Evolutionary conservation across 176 grass and related monocot species (phyloP).

Genomic region (Poa annua): DNA sequence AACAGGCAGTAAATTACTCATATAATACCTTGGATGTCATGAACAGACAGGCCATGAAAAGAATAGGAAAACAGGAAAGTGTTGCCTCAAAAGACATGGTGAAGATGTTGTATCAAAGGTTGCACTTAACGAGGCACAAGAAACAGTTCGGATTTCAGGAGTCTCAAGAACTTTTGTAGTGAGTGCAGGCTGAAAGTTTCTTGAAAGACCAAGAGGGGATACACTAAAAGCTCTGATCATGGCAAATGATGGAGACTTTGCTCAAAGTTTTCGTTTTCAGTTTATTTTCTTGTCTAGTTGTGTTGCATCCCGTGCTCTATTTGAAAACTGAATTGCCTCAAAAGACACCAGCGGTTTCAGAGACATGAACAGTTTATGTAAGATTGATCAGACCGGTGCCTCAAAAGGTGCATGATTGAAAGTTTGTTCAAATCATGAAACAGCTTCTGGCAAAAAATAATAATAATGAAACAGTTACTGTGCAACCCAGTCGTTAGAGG

Average conservation of each 20-base stretch:
- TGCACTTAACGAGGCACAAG: not conserved
- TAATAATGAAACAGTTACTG: not conserved
- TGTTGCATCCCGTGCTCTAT: not conserved
- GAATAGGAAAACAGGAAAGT: not conserved
- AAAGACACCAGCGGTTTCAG: not conserved
- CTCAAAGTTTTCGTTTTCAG: not conserved
- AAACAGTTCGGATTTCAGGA: not conserved
- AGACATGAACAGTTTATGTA: not conserved
- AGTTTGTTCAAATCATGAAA: not conserved
- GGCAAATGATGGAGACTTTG: conserved; percentile 16
- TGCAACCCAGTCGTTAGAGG: not conserved
- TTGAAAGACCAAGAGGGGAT: conserved; percentile 16
- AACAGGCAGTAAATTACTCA: not conserved
- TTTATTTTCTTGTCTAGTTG: not conserved
- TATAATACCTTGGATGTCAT: not conserved
- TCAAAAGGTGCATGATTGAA: conserved; percentile 34
- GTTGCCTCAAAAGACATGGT: not conserved
- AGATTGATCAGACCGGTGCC: not conserved
- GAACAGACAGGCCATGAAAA: not conserved
- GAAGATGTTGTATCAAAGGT: not conserved
- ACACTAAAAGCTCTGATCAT: conserved; percentile 32
- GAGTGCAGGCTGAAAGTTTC: conserved; percentile 17
- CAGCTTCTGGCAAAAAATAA: not conserved
- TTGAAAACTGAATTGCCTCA: not conserved
- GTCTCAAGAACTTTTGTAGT: not conserved